A percentile compares a stretch with the other conserved stretches of the same genome.
These are phyloP conservation scores for Penicillium pancosmium DNA, from an alignment of 495 filamentous ascomycete genomes.

Conservation along the genomic window DNA sequence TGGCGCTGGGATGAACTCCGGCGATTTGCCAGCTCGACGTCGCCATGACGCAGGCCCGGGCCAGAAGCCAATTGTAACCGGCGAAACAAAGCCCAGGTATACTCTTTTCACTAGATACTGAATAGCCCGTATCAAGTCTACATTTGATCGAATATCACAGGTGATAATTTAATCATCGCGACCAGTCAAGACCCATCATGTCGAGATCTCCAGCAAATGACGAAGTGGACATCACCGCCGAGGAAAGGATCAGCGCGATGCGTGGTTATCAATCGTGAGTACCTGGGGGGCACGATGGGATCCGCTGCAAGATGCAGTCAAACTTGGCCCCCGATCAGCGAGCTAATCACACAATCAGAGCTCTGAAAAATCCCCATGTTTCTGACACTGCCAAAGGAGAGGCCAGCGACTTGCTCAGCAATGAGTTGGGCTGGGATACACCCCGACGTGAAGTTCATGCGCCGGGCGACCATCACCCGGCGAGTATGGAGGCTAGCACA, in stretches of 20 bases:
- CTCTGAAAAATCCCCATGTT: conserved; percentile 44
- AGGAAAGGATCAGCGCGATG: conserved; percentile 28
- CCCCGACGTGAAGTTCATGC: conserved; percentile 19
- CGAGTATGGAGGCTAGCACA: not conserved
- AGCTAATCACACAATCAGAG: conserved; percentile 18
- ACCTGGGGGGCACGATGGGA: no score
- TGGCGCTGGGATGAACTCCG: not conserved
- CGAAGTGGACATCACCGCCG: conserved; percentile 19
- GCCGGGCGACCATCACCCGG: conserved; percentile 3
- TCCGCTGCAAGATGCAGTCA: no score
- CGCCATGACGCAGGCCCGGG: not conserved
- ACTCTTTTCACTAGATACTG: no score
- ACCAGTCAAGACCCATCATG: conserved; percentile 14
- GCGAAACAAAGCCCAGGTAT: no score
- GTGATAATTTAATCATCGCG: not conserved
- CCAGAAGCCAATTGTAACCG: not conserved
- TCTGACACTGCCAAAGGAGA: conserved; percentile 46
- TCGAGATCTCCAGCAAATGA: conserved; percentile 17
- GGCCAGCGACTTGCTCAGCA: conserved; percentile 42
- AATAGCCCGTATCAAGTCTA: no score
- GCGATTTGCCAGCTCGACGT: not conserved
- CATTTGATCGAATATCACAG: no score
- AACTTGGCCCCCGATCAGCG: no score
- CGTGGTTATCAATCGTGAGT: conserved; percentile 29
- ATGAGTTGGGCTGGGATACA: conserved; percentile 25